phyloP scores from a whole-genome alignment of 805 yeast species.

The Barnettozyma californica region DNA sequence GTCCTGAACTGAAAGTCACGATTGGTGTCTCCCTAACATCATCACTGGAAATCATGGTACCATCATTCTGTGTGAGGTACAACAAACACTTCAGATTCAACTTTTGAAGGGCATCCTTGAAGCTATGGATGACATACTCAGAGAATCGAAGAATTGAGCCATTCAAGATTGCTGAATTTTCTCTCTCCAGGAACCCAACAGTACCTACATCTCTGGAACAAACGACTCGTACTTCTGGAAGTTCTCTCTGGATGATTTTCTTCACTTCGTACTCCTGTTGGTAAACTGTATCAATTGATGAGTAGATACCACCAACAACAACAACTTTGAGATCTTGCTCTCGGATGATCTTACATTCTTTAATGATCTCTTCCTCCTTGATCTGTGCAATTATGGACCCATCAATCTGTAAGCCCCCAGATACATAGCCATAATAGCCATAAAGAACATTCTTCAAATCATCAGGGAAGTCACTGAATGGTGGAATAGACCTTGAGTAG shows the following conservation, averaged over 20 bases:
- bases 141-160: constrained; percentile 39
- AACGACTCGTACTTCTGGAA: constrained; percentile 32
- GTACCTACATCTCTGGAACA: constrained; percentile 36
- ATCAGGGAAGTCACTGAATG: constrained; percentile 38
- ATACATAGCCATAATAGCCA: constrained; percentile 29
- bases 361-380: constrained; percentile 24
- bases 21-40: constrained; percentile 40
- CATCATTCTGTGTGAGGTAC: constrained; percentile 43
- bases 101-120: constrained; percentile 30
- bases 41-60: constrained; percentile 36
- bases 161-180: constrained; percentile 40
- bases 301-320: constrained; percentile 35
- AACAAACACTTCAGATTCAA: constrained; percentile 36
- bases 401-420: constrained; percentile 39
- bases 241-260: constrained; percentile 26
- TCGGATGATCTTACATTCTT: constrained; percentile 27
- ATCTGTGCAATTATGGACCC: constrained; percentile 31
- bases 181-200: constrained; percentile 38
- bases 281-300: constrained; percentile 27
- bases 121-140: constrained; percentile 18
- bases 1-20: constrained; percentile 43
- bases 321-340: constrained; percentile 28
- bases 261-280: constrained; percentile 32
- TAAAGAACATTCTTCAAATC: constrained; percentile 29
- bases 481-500: constrained; percentile 30